Evolutionary conservation across 163 green algal species (phyloP), one percentile per base, ranked within the genome.

Genomic region (Dunaliella salina): DNA sequence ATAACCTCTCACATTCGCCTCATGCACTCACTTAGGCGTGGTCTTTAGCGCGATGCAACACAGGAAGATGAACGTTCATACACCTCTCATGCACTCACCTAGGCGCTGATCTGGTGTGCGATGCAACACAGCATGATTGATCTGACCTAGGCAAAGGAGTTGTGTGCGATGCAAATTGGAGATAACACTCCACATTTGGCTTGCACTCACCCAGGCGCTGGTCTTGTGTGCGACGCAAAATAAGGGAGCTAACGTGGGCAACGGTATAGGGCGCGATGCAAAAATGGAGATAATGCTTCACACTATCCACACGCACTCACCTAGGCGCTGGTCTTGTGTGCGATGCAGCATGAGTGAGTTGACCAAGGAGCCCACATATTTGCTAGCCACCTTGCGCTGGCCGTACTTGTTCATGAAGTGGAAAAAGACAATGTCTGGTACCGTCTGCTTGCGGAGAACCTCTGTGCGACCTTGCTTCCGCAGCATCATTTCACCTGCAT

Each of bases 381-480:
- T 40, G 33, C 34, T 83, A 5, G 34, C 80, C 80, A 83, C 33
- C 1, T 57, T 34, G 20, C 45, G 29, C 67, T 81, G 67, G 57
- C 82, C 88, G 83, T 86, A 91, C 88, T 93, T 93, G 87, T 93
- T 92, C 85, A 86, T 83, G 84, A 93, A 93, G 86, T 91, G 90
- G 26, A 87, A 89, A 57, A 93, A 93, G 32, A 91, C 87, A 25
- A 93, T 89, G 84, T 93, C 90, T 20, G 90, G 89, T 78, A 93
- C 86, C 20, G 72, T 88, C 87, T 90, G 87, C 78, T 90, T 90
- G 71, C 90, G 90, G 34, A 93, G 82, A 26, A 88, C 89, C 85
- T 93, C 90, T n/a, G 82, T 82, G 4, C 85, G 87, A 0, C 90
- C 87, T 81, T 92, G 85, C 84, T 91, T 91, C 35, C 84, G 75